Percentiles rank a stretch among this genome's conserved stretches.
phyloP scores from a whole-genome alignment of 495 filamentous ascomycete genomes.

The Thermochaetoides thermophila region DNA sequence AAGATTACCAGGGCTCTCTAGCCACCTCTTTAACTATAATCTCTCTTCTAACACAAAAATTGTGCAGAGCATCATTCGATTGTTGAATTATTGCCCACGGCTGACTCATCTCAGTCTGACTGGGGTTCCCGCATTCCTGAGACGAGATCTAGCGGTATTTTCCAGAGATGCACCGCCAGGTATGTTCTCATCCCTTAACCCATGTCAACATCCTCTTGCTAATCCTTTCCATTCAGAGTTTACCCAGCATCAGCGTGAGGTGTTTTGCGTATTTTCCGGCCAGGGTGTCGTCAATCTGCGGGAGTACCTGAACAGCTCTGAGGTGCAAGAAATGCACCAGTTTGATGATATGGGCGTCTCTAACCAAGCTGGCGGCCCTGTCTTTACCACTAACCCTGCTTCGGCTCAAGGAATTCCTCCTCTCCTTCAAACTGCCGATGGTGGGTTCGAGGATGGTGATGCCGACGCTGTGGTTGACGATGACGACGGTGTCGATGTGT shows the following conservation, averaged over 20 bases:
- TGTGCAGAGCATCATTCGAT: conserved; percentile 73
- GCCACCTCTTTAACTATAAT: conserved; percentile 1
- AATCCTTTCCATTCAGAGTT: conserved; percentile 49
- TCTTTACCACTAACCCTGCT: too few species aligned
- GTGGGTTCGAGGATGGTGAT: too few species aligned
- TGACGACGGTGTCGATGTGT: too few species aligned
- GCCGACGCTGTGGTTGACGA: too few species aligned
- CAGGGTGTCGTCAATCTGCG: conserved; percentile 67
- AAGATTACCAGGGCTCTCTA: conserved; percentile 22
- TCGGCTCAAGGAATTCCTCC: too few species aligned
- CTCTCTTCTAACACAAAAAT: conserved; percentile 7
- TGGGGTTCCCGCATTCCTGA: conserved; percentile 72
- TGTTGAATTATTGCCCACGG: conserved; percentile 81
- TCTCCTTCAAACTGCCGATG: too few species aligned
- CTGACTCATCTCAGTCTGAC: conserved; percentile 93
- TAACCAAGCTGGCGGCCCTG: too few species aligned
- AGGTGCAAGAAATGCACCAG: too few species aligned
- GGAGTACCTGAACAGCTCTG: conserved; percentile 50
- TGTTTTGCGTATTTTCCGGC: conserved; percentile 96
- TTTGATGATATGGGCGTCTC: too few species aligned
- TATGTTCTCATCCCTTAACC: conserved; percentile 15
- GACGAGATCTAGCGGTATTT: conserved; percentile 61
- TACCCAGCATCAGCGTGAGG: conserved; percentile 81
- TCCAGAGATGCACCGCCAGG: conserved; percentile 75
- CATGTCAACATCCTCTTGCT: conserved; percentile 5